Conservation (phyloP, 1,284 basidiomycete genomes). For the Malassezia arunalokei region DNA sequence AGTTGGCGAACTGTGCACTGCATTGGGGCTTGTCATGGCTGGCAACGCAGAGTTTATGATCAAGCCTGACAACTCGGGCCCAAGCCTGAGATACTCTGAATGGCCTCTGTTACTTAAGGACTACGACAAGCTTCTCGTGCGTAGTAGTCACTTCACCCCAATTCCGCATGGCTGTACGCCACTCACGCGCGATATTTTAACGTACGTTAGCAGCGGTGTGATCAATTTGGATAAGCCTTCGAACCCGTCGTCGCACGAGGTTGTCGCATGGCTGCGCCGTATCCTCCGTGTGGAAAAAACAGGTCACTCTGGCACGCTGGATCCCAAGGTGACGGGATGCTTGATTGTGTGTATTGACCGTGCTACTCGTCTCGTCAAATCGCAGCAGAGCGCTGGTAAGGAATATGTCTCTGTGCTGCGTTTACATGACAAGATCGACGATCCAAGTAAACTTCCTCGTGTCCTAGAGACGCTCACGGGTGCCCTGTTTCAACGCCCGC, state of each 20-base stretch:
- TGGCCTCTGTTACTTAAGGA: conserved; percentile 98
- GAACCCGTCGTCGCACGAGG: conserved; percentile 99
- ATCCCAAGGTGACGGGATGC: conserved; percentile 98
- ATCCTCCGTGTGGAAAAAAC: conserved; percentile 96
- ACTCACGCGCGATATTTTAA: conserved; percentile 77
- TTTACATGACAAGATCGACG: conserved; percentile 69
- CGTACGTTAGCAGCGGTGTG: conserved; percentile 92
- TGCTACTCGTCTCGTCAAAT: conserved; percentile 98
- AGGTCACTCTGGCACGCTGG: conserved; percentile 90
- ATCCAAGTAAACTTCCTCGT: conserved; percentile 73
- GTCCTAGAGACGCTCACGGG: conserved; percentile 94
- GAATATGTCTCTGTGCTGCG: conserved; percentile 96
- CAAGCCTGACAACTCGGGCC: conserved; percentile 47
- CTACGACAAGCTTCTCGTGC: conserved; percentile 65
- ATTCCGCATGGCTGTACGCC: conserved; percentile 84
- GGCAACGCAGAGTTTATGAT: conserved; percentile 46
- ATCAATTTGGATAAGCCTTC: conserved; percentile 99
- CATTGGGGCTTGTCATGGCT: conserved; percentile 14
- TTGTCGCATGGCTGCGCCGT: conserved; percentile 93
- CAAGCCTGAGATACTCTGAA: conserved; percentile 66
- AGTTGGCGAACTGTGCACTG: background rate
- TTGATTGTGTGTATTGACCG: conserved; percentile 98
- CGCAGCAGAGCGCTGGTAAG: conserved; percentile 94
- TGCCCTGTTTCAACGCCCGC: conserved; percentile 96
- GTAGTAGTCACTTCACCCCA: conserved; percentile 94